These are phyloP conservation scores for Euphrasia confusa DNA, from an alignment of 257 asterid species.

Conservation along the genomic window DNA sequence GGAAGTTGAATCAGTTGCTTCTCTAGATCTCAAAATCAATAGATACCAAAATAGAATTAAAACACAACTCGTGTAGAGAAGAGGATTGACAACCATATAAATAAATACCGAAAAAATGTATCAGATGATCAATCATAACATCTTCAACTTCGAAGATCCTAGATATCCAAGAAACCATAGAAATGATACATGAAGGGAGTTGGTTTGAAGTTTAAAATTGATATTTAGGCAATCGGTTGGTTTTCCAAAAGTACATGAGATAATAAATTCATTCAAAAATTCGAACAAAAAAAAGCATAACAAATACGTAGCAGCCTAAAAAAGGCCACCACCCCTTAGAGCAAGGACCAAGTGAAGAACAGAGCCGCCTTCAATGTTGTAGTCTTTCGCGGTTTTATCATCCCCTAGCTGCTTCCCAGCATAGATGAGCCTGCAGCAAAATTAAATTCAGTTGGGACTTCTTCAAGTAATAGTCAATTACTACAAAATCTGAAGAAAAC, in stretches of 20 bases:
- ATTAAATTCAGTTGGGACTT: background rate
- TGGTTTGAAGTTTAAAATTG: constrained; percentile 1
- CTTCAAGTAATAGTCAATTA: background rate
- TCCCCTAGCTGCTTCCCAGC: constrained; percentile 91
- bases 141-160: background rate
- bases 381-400: constrained; percentile 85
- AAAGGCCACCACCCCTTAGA: constrained; percentile 61
- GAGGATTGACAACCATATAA: background rate
- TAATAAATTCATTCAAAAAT: background rate
- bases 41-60: background rate
- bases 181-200: constrained; percentile 4
- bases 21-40: constrained; percentile 2
- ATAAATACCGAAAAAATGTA: constrained; percentile 7
- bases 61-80: background rate
- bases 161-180: background rate
- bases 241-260: background rate
- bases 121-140: too few species aligned
- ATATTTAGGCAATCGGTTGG: constrained; percentile 9
- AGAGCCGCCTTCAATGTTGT: constrained; percentile 91
- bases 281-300: background rate
- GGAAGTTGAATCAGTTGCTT: background rate
- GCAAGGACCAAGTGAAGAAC: constrained; percentile 93
- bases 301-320: constrained; percentile 22
- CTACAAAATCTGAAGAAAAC: background rate
- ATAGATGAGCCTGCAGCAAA: constrained; percentile 56